Evolutionary conservation across 257 asterid genomes (phyloP).

Genomic region (Solanum okadae): DNA sequence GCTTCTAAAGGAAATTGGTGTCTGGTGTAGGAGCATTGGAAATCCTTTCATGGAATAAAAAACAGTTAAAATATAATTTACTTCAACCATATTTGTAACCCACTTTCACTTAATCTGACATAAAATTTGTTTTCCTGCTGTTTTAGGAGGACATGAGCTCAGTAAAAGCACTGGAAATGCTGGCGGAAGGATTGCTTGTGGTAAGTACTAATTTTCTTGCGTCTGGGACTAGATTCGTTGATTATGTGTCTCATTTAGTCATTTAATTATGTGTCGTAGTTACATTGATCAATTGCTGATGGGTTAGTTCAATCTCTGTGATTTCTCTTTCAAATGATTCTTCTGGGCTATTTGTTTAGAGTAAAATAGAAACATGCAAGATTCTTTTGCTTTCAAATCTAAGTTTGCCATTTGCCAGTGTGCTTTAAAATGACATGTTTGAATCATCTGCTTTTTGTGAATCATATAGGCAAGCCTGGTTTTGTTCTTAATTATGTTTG

Average conservation of each 20-base stretch:
- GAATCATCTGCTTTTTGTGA: neutral
- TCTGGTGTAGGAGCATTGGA: neutral
- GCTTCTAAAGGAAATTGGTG: neutral
- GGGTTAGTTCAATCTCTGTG: neutral
- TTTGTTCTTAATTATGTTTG: neutral
- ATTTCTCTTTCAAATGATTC: neutral
- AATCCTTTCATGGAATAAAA: neutral
- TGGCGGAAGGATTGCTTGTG: slow-evolving; percentile 95
- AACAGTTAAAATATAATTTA: neutral
- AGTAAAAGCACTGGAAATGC: slow-evolving; percentile 98
- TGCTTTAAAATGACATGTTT: neutral
- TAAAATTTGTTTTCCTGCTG: neutral
- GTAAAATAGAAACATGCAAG: neutral
- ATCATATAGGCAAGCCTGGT: neutral
- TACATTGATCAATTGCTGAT: neutral
- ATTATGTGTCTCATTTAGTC: neutral
- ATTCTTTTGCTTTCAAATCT: neutral
- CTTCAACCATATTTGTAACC: neutral
- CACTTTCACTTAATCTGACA: neutral
- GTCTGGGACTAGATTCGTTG: neutral
- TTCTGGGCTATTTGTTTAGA: neutral
- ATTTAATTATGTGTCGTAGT: neutral
- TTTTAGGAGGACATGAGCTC: slow-evolving; percentile 89
- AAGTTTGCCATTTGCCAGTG: neutral
- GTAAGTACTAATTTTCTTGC: slow-evolving; percentile 23